A percentile compares a stretch with the other conserved stretches of the same genome.
These are phyloP conservation scores for Glycyrrhiza uralensis DNA, from an alignment of 306 rosid genomes.

Conservation along the genomic window DNA sequence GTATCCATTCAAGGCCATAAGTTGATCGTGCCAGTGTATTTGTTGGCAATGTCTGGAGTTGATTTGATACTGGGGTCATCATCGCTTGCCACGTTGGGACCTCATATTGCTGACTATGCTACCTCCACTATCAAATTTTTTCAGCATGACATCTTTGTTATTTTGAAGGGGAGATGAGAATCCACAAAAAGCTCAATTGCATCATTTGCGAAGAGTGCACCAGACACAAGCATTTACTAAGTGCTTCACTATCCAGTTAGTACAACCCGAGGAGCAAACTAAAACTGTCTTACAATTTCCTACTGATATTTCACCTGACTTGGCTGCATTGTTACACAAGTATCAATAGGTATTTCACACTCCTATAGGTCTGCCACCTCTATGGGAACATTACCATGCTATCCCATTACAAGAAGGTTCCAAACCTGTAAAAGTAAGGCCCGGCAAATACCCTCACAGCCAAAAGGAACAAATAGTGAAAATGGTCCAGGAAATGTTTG, in stretches of 20 bases:
- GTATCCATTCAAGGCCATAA: no score
- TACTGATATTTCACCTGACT: not conserved
- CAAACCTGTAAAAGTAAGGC: not conserved
- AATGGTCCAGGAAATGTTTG: not conserved
- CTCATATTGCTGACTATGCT: not conserved
- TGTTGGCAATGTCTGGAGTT: not conserved
- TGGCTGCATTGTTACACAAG: not conserved
- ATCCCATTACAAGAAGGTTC: not conserved
- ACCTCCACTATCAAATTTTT: not conserved
- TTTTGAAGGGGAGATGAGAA: no score
- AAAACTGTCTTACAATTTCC: no score
- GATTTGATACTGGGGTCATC: not conserved
- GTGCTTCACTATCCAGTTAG: no score
- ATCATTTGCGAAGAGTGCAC: not conserved
- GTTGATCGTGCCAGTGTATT: not conserved
- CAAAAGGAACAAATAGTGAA: not conserved
- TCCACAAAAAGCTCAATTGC: not conserved
- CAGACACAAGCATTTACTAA: not conserved
- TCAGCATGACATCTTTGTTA: no score
- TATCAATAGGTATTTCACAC: not conserved
- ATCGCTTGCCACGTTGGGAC: not conserved
- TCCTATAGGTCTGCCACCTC: not conserved
- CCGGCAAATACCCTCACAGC: not conserved
- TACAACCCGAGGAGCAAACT: no score
- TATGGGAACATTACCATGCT: not conserved